These are phyloP conservation scores for Amoebophrya sp. DNA, from an alignment of 169 alveolate species.

Conservation along the genomic window DNA sequence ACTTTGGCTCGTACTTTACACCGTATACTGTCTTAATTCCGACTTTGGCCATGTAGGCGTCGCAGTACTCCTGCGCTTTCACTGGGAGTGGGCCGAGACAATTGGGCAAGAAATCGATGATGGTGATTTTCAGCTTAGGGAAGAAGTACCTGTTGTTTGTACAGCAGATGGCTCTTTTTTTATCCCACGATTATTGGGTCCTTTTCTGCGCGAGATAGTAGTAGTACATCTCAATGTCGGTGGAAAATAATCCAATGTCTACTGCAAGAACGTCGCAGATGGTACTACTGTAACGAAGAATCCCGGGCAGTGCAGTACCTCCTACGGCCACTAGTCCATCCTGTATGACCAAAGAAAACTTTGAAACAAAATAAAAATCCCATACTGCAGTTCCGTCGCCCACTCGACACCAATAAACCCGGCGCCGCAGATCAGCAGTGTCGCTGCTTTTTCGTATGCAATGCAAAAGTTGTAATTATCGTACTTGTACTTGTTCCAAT, in stretches of 20 bases:
- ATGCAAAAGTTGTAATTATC: background rate
- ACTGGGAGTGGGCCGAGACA: slow-evolving; percentile 48
- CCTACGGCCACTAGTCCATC: no score
- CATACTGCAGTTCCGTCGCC: slow-evolving; percentile 47
- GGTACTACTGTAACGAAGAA: no score
- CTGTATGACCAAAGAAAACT: no score
- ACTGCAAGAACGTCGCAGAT: background rate
- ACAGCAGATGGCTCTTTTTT: no score
- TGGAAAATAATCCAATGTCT: background rate
- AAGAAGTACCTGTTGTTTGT: slow-evolving; percentile 46
- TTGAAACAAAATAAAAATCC: no score
- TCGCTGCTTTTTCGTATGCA: slow-evolving; percentile 38
- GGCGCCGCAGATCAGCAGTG: slow-evolving; percentile 41
- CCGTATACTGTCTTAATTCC: slow-evolving; percentile 46
- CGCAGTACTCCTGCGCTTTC: slow-evolving; percentile 47
- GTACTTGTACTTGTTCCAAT: background rate
- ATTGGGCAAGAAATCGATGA: slow-evolving; percentile 48
- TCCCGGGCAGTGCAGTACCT: no score
- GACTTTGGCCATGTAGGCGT: slow-evolving; percentile 36
- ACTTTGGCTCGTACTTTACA: slow-evolving; percentile 42
- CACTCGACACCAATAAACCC: slow-evolving; percentile 52
- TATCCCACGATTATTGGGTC: no score
- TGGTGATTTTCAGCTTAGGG: slow-evolving; percentile 42
- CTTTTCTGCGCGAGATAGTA: no score
- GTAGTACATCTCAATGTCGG: no score